Percentiles rank a stretch among this genome's conserved stretches.
phyloP scores from a whole-genome alignment of 208 protist genomes.

The Acanthamoeba castellanii region DNA sequence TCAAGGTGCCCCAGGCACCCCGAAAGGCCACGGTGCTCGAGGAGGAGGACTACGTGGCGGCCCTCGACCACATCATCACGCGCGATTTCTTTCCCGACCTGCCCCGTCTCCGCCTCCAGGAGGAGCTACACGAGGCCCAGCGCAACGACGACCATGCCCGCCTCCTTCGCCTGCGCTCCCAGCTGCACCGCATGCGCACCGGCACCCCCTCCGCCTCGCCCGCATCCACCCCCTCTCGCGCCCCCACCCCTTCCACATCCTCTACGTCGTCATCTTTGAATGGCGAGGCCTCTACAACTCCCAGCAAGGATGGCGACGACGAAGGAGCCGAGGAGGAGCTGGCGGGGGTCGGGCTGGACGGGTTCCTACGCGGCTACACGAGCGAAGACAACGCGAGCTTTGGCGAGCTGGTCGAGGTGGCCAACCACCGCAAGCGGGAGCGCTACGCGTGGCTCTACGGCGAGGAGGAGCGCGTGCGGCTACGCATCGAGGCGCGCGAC shows the following conservation, averaged over 20 bases:
- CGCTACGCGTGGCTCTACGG: constrained; percentile 21
- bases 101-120: constrained; percentile 62
- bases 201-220: neutral
- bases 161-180: neutral
- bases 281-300: neutral
- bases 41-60: constrained; percentile 80
- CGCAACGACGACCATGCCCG: constrained; percentile 1
- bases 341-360: constrained; percentile 39
- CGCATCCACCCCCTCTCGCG: neutral
- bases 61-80: constrained; percentile 78
- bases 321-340: neutral
- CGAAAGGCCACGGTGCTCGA: constrained; percentile 70
- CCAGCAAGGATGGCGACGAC: neutral
- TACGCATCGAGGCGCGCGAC: neutral
- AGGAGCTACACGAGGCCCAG: constrained; percentile 77
- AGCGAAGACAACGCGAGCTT: constrained; percentile 64
- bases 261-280: neutral
- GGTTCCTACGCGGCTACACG: constrained; percentile 21
- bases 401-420: constrained; percentile 28
- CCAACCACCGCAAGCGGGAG: constrained; percentile 39
- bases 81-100: constrained; percentile 85
- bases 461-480: neutral
- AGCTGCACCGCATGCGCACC: constrained; percentile 41
- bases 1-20: constrained; percentile 1
- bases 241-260: neutral